phyloP scores from a whole-genome alignment of 148 eudicot species.

The Heliosperma pusillum region DNA sequence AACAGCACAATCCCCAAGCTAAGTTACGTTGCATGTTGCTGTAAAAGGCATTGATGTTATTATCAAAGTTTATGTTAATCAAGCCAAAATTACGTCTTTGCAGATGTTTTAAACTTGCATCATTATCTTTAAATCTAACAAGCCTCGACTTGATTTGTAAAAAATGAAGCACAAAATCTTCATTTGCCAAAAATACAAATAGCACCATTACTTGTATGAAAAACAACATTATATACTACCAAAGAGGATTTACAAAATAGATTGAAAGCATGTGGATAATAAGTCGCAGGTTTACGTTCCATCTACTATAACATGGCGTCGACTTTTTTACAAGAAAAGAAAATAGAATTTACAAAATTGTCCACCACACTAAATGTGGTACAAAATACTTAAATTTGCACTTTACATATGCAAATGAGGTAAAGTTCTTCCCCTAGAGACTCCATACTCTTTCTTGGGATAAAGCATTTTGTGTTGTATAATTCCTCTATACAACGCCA shows the following conservation, averaged over 20 bases:
- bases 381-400: background rate
- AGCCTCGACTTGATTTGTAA: no score
- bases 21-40: no score
- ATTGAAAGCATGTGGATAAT: background rate
- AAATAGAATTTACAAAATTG: conserved; percentile 4
- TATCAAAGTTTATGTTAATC: no score
- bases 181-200: background rate
- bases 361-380: background rate
- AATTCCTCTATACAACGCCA: conserved; percentile 59
- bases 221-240: background rate
- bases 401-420: conserved; percentile 14
- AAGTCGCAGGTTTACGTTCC: background rate
- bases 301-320: background rate
- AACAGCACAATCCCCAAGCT: background rate
- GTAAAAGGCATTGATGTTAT: no score
- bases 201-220: background rate
- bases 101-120: background rate
- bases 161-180: background rate
- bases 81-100: no score
- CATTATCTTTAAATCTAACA: no score
- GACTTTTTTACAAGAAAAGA: background rate
- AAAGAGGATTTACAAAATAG: conserved; percentile 6
- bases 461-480: conserved; percentile 28
- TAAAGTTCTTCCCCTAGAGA: conserved; percentile 19
- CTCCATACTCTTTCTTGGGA: conserved; percentile 29